Evolutionary conservation across 139 green algal genomes (phyloP), one percentile per base, ranked within the genome.

Genomic region (Haematococcus sp.): DNA sequence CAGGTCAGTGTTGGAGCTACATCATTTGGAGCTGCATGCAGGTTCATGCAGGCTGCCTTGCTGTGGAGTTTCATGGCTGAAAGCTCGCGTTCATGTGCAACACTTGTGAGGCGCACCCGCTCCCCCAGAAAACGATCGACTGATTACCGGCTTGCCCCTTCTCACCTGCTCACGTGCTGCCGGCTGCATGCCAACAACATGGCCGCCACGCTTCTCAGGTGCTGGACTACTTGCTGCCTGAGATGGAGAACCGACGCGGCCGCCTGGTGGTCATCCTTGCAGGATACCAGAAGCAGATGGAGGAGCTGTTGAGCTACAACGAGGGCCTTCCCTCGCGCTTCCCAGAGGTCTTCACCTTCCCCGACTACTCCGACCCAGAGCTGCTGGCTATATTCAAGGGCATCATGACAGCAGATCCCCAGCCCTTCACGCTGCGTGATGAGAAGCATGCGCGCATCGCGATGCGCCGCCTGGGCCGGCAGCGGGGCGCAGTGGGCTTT

Each of bases 241-340:
- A 85, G 73, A 77, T 83, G 75, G 83, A 88, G 68, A 85, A 81
- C 67, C 60, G 55, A 49, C 76, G 76, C 0, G 79, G 78, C 20
- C 80, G 70, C 49, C 83, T 85, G 73, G 83, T 88, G 51, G 73
- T 83, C 56, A 73, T 83, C 34, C 67, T 88, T 22, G 83, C 83
- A 1, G 83, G 83, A 17, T 88, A 85, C 65, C 35, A 75, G 56
- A 88, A 83, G 65, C 75, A 68, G 34, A 85, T 88, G 83, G 83
- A 88, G 72, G 73, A 75, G n/a, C 74, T 88, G 0, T 75, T 88
- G 51, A 68, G 23, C 20, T 71, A 84, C 78, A 88, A 88, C 40
- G 78, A 84, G 65, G 83, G 83, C 25, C 70, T 88, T 68, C 83
- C 79, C 63, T 82, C 72, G 56, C 49, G 83, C 15, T 88, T 88